These are phyloP conservation scores for Phalaenopsis equestris DNA, from an alignment of 106 monocot genomes.

Conservation along the genomic window DNA sequence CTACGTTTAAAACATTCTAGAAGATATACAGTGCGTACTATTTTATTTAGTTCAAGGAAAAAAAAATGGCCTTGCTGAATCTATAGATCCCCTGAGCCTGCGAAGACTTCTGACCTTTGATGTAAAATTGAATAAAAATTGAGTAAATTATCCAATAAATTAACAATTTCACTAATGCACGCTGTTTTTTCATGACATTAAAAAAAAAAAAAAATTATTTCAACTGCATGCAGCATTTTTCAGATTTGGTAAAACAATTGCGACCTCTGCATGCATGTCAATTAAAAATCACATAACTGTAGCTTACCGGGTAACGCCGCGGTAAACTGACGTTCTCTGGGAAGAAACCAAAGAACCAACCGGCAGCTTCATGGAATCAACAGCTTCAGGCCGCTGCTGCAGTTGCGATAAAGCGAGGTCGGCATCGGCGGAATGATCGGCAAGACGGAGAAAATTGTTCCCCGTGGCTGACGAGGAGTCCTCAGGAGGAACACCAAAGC, in stretches of 20 bases:
- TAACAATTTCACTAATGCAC: background rate
- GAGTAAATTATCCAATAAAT: background rate
- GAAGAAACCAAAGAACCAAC: background rate
- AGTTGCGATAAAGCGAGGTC: background rate
- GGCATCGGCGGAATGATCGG: background rate
- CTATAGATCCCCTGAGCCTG: background rate
- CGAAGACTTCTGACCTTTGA: background rate
- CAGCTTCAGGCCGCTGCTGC: background rate
- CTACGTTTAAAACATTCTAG: too few species aligned
- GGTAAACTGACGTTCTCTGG: conserved; percentile 6
- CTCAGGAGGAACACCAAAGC: background rate
- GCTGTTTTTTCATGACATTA: background rate
- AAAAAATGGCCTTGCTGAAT: background rate
- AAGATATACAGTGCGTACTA: background rate
- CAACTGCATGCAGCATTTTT: background rate
- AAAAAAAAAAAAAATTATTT: background rate
- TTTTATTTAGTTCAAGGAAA: background rate
- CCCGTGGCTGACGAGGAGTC: background rate
- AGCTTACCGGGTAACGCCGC: conserved; percentile 4
- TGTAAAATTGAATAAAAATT: too few species aligned
- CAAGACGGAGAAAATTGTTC: conserved; percentile 1
- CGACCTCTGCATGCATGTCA: background rate
- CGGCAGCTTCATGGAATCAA: background rate
- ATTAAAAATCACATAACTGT: background rate
- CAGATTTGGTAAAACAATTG: background rate